phyloP scores from a whole-genome alignment of 2,329 filamentous ascomycete species.

The Delphinella strobiligena region DNA sequence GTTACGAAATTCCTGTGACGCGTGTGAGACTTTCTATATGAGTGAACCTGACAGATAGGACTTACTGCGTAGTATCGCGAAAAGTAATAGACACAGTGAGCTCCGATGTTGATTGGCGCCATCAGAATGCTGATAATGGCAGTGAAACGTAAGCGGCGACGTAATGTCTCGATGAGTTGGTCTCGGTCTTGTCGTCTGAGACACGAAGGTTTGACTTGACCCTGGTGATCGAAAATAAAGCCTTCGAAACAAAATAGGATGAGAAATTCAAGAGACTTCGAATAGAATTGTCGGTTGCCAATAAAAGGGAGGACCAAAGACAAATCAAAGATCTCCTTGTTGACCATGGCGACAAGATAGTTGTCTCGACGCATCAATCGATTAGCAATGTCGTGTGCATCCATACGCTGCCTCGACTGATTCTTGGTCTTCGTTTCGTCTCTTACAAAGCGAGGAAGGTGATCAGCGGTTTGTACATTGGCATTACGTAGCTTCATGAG shows the following conservation, averaged over 20 bases:
- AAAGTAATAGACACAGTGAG: constrained; percentile 79
- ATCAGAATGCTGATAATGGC: constrained; percentile 78
- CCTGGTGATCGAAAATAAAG: constrained; percentile 82
- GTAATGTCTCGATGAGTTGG: constrained; percentile 65
- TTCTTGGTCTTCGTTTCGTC: constrained; percentile 27
- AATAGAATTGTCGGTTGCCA: constrained; percentile 69
- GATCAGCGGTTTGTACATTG: constrained; percentile 60
- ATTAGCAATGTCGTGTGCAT: constrained; percentile 95
- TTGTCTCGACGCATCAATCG: constrained; percentile 94
- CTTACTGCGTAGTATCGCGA: constrained; percentile 86
- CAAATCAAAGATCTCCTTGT: constrained; percentile 87
- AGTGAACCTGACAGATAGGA: constrained; percentile 6
- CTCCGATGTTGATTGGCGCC: constrained; percentile 77
- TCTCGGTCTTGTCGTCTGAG: constrained; percentile 71
- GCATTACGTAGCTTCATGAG: constrained; percentile 75
- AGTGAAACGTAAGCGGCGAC: constrained; percentile 66
- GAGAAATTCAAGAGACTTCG: constrained; percentile 83
- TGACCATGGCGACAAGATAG: constrained; percentile 91
- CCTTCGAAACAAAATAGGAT: constrained; percentile 82
- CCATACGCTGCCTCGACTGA: constrained; percentile 85
- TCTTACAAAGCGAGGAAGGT: constrained; percentile 8
- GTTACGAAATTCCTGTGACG: constrained; percentile 72
- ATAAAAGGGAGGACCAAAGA: constrained; percentile 78
- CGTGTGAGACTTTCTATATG: background rate
- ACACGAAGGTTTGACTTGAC: constrained; percentile 77